phyloP scores from a whole-genome alignment of 768 basidiomycete species.

The Collybia nuda region DNA sequence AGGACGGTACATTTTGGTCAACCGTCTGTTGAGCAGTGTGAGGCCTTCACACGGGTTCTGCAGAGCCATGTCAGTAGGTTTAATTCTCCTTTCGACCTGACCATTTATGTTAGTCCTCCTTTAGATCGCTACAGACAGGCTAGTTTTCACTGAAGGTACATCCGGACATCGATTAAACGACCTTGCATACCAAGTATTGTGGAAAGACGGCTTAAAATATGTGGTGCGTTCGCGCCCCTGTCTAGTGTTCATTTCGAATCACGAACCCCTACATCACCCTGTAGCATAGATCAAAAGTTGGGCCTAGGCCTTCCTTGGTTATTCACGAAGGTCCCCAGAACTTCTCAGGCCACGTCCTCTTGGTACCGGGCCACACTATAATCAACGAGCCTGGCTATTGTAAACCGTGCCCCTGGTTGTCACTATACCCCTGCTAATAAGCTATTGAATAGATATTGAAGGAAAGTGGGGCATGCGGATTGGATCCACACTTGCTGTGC shows the following conservation, averaged over 20 bases:
- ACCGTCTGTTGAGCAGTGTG: conserved; percentile 82
- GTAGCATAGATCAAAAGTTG: conserved; percentile 91
- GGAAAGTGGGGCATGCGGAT: conserved; percentile 89
- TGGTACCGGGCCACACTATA: conserved; percentile 85
- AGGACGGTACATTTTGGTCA: conserved; percentile 85
- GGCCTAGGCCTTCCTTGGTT: conserved; percentile 83
- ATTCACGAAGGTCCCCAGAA: conserved; percentile 86
- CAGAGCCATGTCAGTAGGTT: conserved; percentile 93
- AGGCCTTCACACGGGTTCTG: conserved; percentile 91
- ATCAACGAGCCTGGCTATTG: conserved; percentile 84
- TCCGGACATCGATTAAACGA: conserved; percentile 83
- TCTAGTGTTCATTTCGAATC: conserved; percentile 2
- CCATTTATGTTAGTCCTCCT: conserved; percentile 15
- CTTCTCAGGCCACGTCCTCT: conserved; percentile 66
- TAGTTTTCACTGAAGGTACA: conserved; percentile 89
- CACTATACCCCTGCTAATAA: conserved; percentile 3
- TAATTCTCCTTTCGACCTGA: conserved; percentile 12
- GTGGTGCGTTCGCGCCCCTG: conserved; percentile 41
- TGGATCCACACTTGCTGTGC: conserved; percentile 82
- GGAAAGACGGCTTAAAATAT: conserved; percentile 85
- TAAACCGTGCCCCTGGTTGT: conserved; percentile 12
- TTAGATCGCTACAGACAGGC: conserved; percentile 88
- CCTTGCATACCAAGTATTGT: conserved; percentile 83
- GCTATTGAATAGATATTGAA: conserved; percentile 53
- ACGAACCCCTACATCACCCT: conserved; percentile 10